These are phyloP conservation scores for Malus hybrid DNA, from an alignment of 331 rosid genomes.

Conservation along the genomic window DNA sequence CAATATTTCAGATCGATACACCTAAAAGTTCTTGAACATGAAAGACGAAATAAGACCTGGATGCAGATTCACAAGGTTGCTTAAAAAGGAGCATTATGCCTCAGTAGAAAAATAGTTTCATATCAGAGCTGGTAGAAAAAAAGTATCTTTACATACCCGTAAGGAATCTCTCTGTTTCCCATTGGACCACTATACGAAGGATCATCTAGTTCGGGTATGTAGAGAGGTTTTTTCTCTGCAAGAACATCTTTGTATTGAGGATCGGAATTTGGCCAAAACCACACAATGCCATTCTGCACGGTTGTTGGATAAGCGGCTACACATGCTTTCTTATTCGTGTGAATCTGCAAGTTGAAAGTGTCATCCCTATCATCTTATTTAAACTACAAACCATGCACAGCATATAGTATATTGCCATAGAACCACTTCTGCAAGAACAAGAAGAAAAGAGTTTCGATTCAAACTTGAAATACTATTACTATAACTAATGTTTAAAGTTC, in stretches of 20 bases:
- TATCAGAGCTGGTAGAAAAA: not conserved
- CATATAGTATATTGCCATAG: not conserved
- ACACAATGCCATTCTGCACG: constrained; percentile 61
- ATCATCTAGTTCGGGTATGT: constrained; percentile 62
- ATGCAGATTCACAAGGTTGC: not conserved
- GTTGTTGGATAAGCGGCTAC: constrained; percentile 67
- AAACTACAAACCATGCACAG: not conserved
- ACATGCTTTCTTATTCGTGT: constrained; percentile 68
- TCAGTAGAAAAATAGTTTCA: constrained; percentile 4
- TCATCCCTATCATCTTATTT: constrained; percentile 6
- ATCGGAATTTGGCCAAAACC: constrained; percentile 90
- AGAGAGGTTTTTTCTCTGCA: constrained; percentile 47
- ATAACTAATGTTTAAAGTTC: not conserved
- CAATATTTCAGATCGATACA: not conserved
- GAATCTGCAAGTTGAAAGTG: constrained; percentile 47
- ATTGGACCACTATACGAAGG: constrained; percentile 48
- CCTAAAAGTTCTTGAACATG: not conserved
- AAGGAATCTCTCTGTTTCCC: constrained; percentile 69
- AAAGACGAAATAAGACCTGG: constrained; percentile 4
- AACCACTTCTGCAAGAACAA: not conserved
- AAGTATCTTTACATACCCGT: constrained; percentile 40
- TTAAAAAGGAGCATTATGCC: not conserved
- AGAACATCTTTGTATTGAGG: constrained; percentile 69
- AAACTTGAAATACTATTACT: not conserved
- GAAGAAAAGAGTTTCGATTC: not conserved